Evolutionary conservation across 1,139 yeast genomes (phyloP).

Genomic region (Magnusiomyces tetraspermus): DNA sequence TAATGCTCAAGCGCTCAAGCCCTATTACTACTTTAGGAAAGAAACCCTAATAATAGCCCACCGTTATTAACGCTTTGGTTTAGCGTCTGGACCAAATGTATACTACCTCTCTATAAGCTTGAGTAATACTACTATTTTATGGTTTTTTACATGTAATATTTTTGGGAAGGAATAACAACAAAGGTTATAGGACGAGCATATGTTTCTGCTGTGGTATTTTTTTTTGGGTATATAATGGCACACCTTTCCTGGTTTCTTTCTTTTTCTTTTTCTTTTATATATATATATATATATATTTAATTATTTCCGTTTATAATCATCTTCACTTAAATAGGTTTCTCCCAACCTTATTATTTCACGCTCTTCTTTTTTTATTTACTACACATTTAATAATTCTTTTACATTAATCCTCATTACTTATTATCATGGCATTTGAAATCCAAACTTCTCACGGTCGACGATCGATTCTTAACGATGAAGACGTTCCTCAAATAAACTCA

Average conservation of each 20-base stretch:
- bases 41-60: too few relatives aligned
- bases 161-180: too few relatives aligned
- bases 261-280: background rate
- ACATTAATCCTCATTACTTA: background rate
- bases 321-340: background rate
- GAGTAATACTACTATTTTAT: too few relatives aligned
- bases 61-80: too few relatives aligned
- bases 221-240: background rate
- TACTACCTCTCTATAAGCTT: too few relatives aligned
- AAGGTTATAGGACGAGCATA: too few relatives aligned
- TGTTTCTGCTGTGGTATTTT: too few relatives aligned
- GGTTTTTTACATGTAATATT: too few relatives aligned
- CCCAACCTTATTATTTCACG: too few relatives aligned
- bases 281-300: background rate
- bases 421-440: slow-evolving; percentile 3
- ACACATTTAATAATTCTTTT: background rate
- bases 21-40: too few relatives aligned
- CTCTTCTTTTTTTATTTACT: background rate
- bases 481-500: background rate
- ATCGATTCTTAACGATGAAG: slow-evolving; percentile 1
- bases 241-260: background rate
- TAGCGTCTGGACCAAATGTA: too few relatives aligned
- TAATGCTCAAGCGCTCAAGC: too few relatives aligned
- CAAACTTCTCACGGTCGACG: background rate
- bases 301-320: background rate